A percentile compares a stretch with the other conserved stretches of the same genome.
Conservation (phyloP, 2,329 filamentous ascomycete genomes). For the Phialophora verrucosa region DNA sequence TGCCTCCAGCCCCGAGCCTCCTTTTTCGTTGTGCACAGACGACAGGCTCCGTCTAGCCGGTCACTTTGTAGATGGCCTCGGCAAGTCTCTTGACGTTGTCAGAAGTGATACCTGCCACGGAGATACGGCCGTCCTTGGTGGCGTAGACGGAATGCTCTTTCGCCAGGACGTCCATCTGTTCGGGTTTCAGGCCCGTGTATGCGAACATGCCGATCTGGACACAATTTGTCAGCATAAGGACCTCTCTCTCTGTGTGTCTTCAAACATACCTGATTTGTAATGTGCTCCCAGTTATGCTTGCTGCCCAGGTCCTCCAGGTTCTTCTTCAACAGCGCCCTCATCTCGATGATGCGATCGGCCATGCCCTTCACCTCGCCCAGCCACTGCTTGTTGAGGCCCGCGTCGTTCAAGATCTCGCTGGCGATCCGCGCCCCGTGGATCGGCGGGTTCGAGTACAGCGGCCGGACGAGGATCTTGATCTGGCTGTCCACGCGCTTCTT, state of each 20-base stretch:
- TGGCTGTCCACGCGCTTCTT: conserved; percentile 96
- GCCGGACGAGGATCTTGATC: conserved; percentile 96
- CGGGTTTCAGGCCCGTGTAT: conserved; percentile 88
- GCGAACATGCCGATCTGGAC: conserved; percentile 95
- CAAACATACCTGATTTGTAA: conserved; percentile 74
- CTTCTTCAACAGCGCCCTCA: conserved; percentile 91
- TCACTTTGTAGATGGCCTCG: conserved; percentile 58
- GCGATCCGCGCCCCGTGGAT: conserved; percentile 96
- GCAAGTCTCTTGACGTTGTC: conserved; percentile 58
- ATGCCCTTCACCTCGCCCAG: conserved; percentile 95
- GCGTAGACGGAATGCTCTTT: conserved; percentile 98
- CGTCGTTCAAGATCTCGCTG: conserved; percentile 85
- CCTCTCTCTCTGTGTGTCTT: not conserved
- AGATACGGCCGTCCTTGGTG: conserved; percentile 72
- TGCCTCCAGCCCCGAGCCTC: not conserved
- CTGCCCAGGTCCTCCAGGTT: conserved; percentile 94
- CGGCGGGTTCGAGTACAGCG: conserved; percentile 97
- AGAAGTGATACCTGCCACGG: conserved; percentile 56
- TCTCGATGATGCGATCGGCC: conserved; percentile 98
- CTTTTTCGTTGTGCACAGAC: not conserved
- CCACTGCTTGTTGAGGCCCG: conserved; percentile 89
- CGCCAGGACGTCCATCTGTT: conserved; percentile 89
- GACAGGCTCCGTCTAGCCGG: conserved; percentile 46
- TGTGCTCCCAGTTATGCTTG: conserved; percentile 98
- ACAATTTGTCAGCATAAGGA: not conserved